Base-by-base conservation (phyloP, 176 grass and related monocot genomes). In the Oryza meyeriana region DNA sequence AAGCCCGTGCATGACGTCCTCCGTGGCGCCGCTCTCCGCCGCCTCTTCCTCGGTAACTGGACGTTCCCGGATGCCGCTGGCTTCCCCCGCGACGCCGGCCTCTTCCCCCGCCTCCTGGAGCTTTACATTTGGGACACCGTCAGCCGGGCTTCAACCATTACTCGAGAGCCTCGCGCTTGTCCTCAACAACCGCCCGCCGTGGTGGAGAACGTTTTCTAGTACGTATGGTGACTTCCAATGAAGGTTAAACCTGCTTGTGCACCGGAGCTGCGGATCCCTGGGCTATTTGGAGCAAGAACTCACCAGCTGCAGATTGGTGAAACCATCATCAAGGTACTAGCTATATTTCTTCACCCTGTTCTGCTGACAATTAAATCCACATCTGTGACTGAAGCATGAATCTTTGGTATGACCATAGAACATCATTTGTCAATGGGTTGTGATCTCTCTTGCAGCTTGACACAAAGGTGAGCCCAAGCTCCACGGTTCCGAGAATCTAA, bases 241-340 rank as follows among this genome's bases (percentile, higher is more conserved):
- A 57, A 9, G 11, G 4, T 86, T 42, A 86, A 80, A 68, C 72
- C 74, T 32, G 41, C 16, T 12, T 1, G 17, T 3, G 69, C 77
- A 13, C 61, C 42, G 4, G 64, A 66, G 25, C 32, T 80, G 25
- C 36, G n/a, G 42, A 42, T 65, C 24, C 41, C 41, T 86, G 10
- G 84, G 76, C 11, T 80, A 66, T 61, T 26, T 86, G 68, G 58
- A 74, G 28, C 70, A 39, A 25, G 31, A 8, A 0, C 59, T 33
- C 77, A 86, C 44, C n/a, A 41, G 22, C 61, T 80, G 58, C 55
- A 74, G 16, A 73, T 86, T 18, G 84, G 69, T 16, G 36, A 67
- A 17, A 58, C 18, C 2, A 17, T 81, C 61, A 74, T 86, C 69
- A 65, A 78, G 69, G 84, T 86, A 64, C 32, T 33, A 33, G 32